These are phyloP conservation scores for Euphorbia tirucalli DNA, from an alignment of 345 rosid genomes.

Conservation along the genomic window DNA sequence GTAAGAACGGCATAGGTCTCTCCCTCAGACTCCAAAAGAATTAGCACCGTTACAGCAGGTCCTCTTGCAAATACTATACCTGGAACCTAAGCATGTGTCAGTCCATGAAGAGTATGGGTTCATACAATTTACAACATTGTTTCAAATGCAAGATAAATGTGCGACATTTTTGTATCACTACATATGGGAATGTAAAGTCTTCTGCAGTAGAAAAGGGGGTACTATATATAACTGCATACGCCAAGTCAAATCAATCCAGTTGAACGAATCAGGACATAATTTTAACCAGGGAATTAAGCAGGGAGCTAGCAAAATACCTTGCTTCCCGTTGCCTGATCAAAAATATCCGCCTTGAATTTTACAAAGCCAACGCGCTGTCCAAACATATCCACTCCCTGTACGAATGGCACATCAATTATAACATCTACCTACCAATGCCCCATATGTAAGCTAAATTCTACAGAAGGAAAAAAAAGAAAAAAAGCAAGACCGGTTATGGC, in stretches of 20 bases:
- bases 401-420: constrained; percentile 10
- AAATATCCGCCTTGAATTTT: constrained; percentile 77
- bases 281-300: not conserved
- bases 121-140: not conserved
- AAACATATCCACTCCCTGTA: constrained; percentile 92
- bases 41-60: constrained; percentile 81
- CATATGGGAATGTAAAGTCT: too few species aligned
- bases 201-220: not conserved
- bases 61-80: constrained; percentile 97
- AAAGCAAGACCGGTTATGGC: not conserved
- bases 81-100: constrained; percentile 66
- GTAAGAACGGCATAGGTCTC: constrained; percentile 81
- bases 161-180: too few species aligned
- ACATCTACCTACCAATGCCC: not conserved
- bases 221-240: not conserved
- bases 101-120: constrained; percentile 18
- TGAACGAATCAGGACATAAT: not conserved
- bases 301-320: constrained; percentile 51
- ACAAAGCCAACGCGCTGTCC: constrained; percentile 77
- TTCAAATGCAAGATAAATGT: not conserved
- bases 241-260: not conserved
- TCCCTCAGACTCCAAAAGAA: constrained; percentile 69
- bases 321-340: constrained; percentile 55
- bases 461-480: not conserved
- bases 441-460: too few species aligned